A percentile compares a stretch with the other conserved stretches of the same genome.
Evolutionary conservation across 768 basidiomycete species (phyloP).

Genomic region (Kwoniella heveanensis): DNA sequence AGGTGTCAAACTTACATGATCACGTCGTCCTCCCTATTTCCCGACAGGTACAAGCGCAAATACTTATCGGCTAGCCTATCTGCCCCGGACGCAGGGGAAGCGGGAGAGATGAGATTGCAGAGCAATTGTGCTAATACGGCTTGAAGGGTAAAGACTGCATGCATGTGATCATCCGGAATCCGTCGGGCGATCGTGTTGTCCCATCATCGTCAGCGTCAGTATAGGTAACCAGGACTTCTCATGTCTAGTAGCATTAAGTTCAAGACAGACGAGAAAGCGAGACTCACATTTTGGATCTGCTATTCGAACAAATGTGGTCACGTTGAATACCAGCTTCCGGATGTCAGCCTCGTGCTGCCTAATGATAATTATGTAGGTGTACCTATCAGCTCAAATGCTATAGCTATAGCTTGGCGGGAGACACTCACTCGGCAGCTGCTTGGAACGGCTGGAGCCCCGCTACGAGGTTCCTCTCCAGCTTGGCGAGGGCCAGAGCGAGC

Average conservation of each 20-base stretch:
- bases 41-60: constrained; percentile 63
- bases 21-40: constrained; percentile 66
- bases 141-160: constrained; percentile 65
- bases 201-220: no score
- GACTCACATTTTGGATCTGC: constrained; percentile 65
- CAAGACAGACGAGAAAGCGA: not conserved
- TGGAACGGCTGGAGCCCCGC: constrained; percentile 77
- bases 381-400: no score
- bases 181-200: not conserved
- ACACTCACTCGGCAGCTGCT: constrained; percentile 71
- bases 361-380: no score
- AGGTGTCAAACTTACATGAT: constrained; percentile 64
- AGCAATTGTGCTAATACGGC: constrained; percentile 74
- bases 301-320: constrained; percentile 74
- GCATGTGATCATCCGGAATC: no score
- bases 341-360: constrained; percentile 67
- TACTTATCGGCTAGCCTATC: constrained; percentile 67
- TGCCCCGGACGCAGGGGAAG: constrained; percentile 62
- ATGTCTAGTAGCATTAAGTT: not conserved
- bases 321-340: constrained; percentile 67
- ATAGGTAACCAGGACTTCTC: no score
- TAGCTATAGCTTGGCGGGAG: no score
- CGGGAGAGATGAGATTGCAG: constrained; percentile 79
- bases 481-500: constrained; percentile 60
- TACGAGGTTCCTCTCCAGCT: constrained; percentile 80